Evolutionary conservation across 2,329 filamentous ascomycete species (phyloP), one percentile per base, ranked within the genome.

Genomic region (Emericellopsis cladophorae): DNA sequence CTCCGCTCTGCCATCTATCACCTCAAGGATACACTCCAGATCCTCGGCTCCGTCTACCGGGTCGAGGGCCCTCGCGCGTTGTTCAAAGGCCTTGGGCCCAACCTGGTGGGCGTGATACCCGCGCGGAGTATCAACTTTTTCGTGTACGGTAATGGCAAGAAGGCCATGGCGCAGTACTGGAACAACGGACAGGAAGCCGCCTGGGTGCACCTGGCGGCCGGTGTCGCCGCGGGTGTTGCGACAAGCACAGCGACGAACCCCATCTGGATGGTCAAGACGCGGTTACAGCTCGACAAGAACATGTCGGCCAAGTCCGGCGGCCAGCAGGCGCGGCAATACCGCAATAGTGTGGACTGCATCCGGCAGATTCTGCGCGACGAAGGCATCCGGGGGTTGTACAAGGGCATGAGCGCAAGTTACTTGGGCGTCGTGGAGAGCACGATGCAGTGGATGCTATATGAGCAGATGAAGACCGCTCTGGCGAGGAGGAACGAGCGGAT

Each of bases 181-280:
- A 87, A 90, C 61, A 55, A 76, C 49, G 77, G 81, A 38, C 57
- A 79, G 50, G 76, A 88, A 54, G 74, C 77, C 12, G 74, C 83
- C 1, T 83, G 76, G 70, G 79, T 95, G 10, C 87, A 95, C 57
- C 69, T 95, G 8, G 66, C 75, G 37, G 81, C 87, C 1, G 89
- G 84, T 5, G 77, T 84, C 2, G 70, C 74, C 14, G 88, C 89
- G 1, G 89, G 89, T 2, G 75, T 95, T 35, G 80, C 81, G 7
- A 95, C 90, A 0, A 85, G 85, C 37, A 95, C 90, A 1, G 85
- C 83, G 18, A 96, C 89, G 31, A 95, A 95, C 60, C 89, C 89
- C 2, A 95, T 96, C 54, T 96, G 89, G 89, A 74, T 96, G 47
- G 79, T 96, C 55, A 96, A 96, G 71, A 96, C 89, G 33, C 72